These are phyloP conservation scores for Chlorella sp. DNA, from an alignment of 139 green algal species.

Conservation along the genomic window DNA sequence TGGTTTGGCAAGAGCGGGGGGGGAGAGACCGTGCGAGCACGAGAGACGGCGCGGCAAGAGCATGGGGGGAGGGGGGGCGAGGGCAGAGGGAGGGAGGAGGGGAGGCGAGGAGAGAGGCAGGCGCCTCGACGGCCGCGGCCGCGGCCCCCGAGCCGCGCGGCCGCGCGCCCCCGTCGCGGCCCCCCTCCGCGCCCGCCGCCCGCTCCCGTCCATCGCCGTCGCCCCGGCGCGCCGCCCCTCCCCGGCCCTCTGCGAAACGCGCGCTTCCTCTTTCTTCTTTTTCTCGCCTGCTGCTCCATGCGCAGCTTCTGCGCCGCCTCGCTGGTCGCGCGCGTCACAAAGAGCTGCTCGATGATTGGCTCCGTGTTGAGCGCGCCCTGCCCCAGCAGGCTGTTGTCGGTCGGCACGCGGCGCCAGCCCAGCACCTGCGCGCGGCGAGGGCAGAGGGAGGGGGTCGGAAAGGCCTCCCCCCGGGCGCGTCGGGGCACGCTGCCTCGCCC, in stretches of 20 bases:
- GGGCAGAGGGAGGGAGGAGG: conserved; percentile 87
- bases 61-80: too few relatives aligned
- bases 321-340: conserved; percentile 56
- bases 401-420: conserved; percentile 88
- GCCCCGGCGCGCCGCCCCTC: background rate
- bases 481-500: too few relatives aligned
- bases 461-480: conserved; percentile 51
- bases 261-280: too few relatives aligned
- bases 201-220: background rate
- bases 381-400: conserved; percentile 83
- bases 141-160: too few relatives aligned
- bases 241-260: background rate
- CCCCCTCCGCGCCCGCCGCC: background rate
- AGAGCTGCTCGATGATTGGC: conserved; percentile 91
- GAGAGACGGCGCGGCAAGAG: too few relatives aligned
- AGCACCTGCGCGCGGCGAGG: conserved; percentile 72
- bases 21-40: too few relatives aligned
- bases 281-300: conserved; percentile 30
- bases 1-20: too few relatives aligned
- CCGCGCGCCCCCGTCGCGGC: too few relatives aligned
- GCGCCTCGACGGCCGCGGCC: too few relatives aligned
- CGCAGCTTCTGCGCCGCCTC: conserved; percentile 39
- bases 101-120: too few relatives aligned
- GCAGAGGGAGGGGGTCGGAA: conserved; percentile 61
- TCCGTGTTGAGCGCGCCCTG: conserved; percentile 72